phyloP scores from a whole-genome alignment of 176 grass and related monocot species.

The Hsuehochloa calcarea region DNA sequence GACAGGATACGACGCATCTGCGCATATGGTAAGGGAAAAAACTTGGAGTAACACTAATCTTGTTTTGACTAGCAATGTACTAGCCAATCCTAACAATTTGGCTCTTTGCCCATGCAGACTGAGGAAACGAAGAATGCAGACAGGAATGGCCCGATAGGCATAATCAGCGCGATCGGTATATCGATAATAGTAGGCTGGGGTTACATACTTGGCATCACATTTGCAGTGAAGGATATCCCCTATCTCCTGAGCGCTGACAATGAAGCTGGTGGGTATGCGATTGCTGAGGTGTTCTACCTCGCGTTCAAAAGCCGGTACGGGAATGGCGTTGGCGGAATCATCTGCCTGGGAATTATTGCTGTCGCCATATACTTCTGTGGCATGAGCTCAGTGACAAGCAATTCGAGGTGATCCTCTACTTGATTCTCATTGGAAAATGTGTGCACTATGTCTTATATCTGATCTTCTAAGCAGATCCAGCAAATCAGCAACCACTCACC shows the following conservation, averaged over 20 bases:
- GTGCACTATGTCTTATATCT: background rate
- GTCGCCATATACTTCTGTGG: slow-evolving; percentile 81
- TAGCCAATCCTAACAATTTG: background rate
- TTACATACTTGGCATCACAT: slow-evolving; percentile 77
- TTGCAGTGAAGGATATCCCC: slow-evolving; percentile 74
- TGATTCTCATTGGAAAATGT: background rate
- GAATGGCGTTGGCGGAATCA: slow-evolving; percentile 66
- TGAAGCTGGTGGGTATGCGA: slow-evolving; percentile 80
- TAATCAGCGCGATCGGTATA: slow-evolving; percentile 74
- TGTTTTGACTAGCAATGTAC: background rate
- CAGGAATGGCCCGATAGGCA: slow-evolving; percentile 76
- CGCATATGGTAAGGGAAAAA: slow-evolving; percentile 60
- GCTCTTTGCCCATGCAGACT: slow-evolving; percentile 42
- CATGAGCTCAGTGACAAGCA: slow-evolving; percentile 81
- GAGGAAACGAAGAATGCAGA: slow-evolving; percentile 89
- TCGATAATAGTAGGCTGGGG: slow-evolving; percentile 78
- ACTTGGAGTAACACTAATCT: background rate
- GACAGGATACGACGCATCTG: slow-evolving; percentile 81
- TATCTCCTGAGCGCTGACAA: slow-evolving; percentile 71
- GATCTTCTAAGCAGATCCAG: background rate
- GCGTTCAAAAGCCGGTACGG: slow-evolving; percentile 83
- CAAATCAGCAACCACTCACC: background rate
- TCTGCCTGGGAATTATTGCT: slow-evolving; percentile 63
- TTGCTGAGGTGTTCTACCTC: slow-evolving; percentile 82
- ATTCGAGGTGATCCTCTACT: slow-evolving; percentile 54